These are phyloP conservation scores for Talaromyces sp. DNA, from an alignment of 2,329 filamentous ascomycete genomes.

Conservation along the genomic window DNA sequence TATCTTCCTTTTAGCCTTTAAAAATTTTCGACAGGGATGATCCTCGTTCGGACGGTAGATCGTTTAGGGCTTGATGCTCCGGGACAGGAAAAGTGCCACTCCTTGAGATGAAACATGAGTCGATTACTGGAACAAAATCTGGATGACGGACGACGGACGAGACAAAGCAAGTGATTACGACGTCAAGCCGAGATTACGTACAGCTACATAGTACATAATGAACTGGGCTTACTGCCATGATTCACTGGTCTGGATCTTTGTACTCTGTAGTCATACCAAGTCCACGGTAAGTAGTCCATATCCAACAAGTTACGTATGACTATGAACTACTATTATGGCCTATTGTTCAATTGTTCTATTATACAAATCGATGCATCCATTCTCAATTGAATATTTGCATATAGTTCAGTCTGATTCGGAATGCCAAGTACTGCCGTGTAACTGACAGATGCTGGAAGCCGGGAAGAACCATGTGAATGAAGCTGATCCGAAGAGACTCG, in stretches of 20 bases:
- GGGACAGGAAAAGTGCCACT: neutral
- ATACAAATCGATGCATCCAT: neutral
- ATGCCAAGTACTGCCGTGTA: constrained; percentile 4
- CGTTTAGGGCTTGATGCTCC: neutral
- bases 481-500: neutral
- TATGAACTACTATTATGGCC: neutral
- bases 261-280: neutral
- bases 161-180: neutral
- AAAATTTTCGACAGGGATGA: neutral
- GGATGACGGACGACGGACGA: neutral
- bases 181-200: neutral
- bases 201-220: neutral
- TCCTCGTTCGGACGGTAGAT: neutral
- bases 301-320: neutral
- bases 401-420: neutral
- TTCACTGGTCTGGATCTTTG: neutral
- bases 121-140: neutral
- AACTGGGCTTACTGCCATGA: neutral
- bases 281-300: neutral
- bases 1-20: neutral
- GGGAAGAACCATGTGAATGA: neutral
- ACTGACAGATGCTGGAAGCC: neutral
- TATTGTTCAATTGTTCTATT: neutral
- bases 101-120: neutral
- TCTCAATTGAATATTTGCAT: no score